phyloP scores from a whole-genome alignment of 2,329 filamentous ascomycete genomes.

The Cyphellophora europaea region DNA sequence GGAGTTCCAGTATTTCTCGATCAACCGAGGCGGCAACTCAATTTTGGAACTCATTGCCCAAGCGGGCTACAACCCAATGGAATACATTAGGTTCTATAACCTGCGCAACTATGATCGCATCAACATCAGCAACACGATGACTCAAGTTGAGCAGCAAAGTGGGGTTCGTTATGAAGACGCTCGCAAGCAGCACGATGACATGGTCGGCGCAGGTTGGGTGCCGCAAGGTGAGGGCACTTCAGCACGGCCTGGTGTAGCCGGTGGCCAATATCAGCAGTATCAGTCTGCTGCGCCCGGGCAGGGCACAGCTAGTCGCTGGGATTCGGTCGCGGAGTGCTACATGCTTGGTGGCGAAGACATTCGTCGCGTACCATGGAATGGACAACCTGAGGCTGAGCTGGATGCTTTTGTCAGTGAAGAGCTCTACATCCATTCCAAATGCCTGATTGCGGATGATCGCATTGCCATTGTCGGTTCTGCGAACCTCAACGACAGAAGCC shows the following conservation, averaged over 20 bases:
- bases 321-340: slow-evolving; percentile 70
- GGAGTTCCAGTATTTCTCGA: slow-evolving; percentile 77
- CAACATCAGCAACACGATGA: slow-evolving; percentile 40
- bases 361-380: slow-evolving; percentile 51
- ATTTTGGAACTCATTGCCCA: slow-evolving; percentile 64
- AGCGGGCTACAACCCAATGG: slow-evolving; percentile 58
- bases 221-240: slow-evolving; percentile 25
- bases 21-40: slow-evolving; percentile 65
- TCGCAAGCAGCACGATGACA: slow-evolving; percentile 32
- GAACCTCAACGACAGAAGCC: slow-evolving; percentile 86
- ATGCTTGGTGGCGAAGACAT: slow-evolving; percentile 71
- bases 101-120: slow-evolving; percentile 76
- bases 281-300: slow-evolving; percentile 56
- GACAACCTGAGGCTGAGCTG: slow-evolving; percentile 45
- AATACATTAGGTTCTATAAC: slow-evolving; percentile 79
- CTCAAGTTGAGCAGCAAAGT: slow-evolving; percentile 29
- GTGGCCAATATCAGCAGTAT: slow-evolving; percentile 53
- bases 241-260: slow-evolving; percentile 9
- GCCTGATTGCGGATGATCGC: slow-evolving; percentile 76
- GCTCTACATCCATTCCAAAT: slow-evolving; percentile 50
- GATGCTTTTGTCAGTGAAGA: slow-evolving; percentile 56
- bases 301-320: slow-evolving; percentile 50
- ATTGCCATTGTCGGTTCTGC: slow-evolving; percentile 77
- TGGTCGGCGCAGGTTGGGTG: slow-evolving; percentile 39
- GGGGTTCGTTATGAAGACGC: slow-evolving; percentile 37